Evolutionary conservation across 129 eudicot species (phyloP).

Genomic region (Arctium lappa): DNA sequence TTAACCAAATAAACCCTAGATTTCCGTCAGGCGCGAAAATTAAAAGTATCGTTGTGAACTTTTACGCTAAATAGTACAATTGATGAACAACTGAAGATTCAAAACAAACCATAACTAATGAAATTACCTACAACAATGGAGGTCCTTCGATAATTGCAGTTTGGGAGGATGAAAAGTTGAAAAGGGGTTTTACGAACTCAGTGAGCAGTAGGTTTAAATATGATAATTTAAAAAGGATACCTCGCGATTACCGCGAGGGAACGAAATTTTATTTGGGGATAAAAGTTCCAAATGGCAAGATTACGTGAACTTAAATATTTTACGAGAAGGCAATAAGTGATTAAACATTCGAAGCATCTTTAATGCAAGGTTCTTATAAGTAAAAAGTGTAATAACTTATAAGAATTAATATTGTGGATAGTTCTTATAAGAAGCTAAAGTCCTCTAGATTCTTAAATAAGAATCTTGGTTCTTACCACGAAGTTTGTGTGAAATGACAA

Average conservation of each 20-base stretch:
- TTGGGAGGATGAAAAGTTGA: background rate
- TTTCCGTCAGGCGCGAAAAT: background rate
- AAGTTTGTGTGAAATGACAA: too few species aligned
- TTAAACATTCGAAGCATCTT: too few species aligned
- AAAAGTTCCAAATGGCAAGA: background rate
- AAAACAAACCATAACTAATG: background rate
- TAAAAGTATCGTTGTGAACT: background rate
- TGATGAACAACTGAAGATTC: constrained; percentile 4
- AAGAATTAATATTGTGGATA: too few species aligned
- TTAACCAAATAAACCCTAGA: constrained; percentile 25
- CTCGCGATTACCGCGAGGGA: background rate
- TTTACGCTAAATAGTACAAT: background rate
- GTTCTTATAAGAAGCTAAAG: too few species aligned
- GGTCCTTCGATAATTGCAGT: constrained; percentile 1
- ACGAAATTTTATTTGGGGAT: background rate
- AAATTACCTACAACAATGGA: constrained; percentile 12
- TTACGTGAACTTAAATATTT: too few species aligned
- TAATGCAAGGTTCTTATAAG: too few species aligned
- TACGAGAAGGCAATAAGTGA: too few species aligned
- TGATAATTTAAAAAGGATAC: background rate
- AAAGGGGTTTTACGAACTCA: background rate
- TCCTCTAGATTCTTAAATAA: too few species aligned
- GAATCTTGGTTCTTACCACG: too few species aligned
- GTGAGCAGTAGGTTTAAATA: background rate
- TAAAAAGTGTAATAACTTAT: too few species aligned